These are phyloP conservation scores for Zygotorulaspora florentina DNA, from an alignment of 805 yeast genomes.

Conservation along the genomic window DNA sequence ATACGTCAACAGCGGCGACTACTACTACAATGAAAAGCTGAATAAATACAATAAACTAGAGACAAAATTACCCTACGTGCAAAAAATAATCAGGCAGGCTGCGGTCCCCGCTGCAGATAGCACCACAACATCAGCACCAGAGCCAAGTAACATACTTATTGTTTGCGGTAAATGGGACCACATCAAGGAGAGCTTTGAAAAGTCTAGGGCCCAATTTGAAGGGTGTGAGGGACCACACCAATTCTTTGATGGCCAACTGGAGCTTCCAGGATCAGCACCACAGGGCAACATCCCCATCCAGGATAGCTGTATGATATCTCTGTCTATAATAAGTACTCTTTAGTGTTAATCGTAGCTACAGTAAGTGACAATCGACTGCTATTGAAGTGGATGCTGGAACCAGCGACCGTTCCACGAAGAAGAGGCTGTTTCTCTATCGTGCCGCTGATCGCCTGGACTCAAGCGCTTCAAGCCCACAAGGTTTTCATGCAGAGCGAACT, in stretches of 20 bases:
- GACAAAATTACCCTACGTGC: slow-evolving; percentile 24
- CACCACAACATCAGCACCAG: slow-evolving; percentile 9
- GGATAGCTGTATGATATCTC: slow-evolving; percentile 62
- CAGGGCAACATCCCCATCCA: slow-evolving; percentile 47
- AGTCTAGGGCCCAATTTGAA: slow-evolving; percentile 47
- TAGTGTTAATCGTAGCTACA: background rate
- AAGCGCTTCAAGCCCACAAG: too few relatives aligned
- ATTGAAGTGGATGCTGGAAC: too few relatives aligned
- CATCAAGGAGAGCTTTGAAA: slow-evolving; percentile 47
- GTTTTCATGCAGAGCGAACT: too few relatives aligned
- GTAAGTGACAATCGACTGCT: too few relatives aligned
- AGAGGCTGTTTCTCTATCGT: too few relatives aligned
- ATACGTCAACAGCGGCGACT: slow-evolving; percentile 66
- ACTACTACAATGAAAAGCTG: slow-evolving; percentile 38
- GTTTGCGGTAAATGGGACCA: slow-evolving; percentile 64
- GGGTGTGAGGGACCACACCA: slow-evolving; percentile 53
- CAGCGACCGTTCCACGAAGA: too few relatives aligned
- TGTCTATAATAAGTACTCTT: slow-evolving; percentile 36
- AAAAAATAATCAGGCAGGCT: slow-evolving; percentile 24
- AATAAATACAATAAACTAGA: slow-evolving; percentile 23
- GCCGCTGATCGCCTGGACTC: too few relatives aligned
- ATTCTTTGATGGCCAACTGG: slow-evolving; percentile 63
- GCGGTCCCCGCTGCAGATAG: slow-evolving; percentile 23
- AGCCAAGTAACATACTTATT: slow-evolving; percentile 41
- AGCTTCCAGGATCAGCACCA: slow-evolving; percentile 50